A percentile compares a stretch with the other conserved stretches of the same genome.
Evolutionary conservation across 305 asterid genomes (phyloP).

Genomic region (Solanum hybrid): DNA sequence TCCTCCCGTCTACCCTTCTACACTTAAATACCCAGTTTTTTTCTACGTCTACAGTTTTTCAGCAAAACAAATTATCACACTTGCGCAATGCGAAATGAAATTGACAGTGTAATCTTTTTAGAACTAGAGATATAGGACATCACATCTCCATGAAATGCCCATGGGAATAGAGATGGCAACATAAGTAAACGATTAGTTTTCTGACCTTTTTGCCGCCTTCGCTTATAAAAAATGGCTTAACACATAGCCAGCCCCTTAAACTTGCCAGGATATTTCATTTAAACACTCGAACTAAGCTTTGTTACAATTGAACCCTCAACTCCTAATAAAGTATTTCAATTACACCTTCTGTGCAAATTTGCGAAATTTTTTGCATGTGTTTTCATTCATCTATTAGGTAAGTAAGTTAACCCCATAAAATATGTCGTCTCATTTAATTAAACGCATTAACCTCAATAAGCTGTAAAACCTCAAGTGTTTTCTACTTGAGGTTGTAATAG

Average conservation of each 20-base stretch:
- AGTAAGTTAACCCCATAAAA: not conserved
- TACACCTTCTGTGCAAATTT: not conserved
- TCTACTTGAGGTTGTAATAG: not conserved
- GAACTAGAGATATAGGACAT: not conserved
- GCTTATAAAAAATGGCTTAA: not conserved
- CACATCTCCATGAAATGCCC: not conserved
- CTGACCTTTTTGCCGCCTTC: not conserved
- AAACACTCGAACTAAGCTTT: not conserved
- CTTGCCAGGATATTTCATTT: not conserved
- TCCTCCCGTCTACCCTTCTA: not conserved
- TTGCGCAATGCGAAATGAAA: not conserved
- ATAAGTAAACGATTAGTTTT: not conserved
- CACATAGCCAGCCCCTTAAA: not conserved
- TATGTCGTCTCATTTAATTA: not conserved
- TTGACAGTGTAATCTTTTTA: not conserved
- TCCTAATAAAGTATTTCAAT: not conserved
- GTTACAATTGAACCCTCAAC: not conserved
- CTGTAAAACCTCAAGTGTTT: not conserved
- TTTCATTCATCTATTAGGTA: not conserved
- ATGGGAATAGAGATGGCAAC: not conserved
- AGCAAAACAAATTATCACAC: not conserved
- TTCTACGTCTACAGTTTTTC: not conserved
- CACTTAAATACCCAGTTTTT: not conserved
- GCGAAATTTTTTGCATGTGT: not conserved
- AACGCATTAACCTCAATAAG: not conserved